phyloP scores from a whole-genome alignment of 352 stramenopile genomes.

The Phytopythium boreale region DNA sequence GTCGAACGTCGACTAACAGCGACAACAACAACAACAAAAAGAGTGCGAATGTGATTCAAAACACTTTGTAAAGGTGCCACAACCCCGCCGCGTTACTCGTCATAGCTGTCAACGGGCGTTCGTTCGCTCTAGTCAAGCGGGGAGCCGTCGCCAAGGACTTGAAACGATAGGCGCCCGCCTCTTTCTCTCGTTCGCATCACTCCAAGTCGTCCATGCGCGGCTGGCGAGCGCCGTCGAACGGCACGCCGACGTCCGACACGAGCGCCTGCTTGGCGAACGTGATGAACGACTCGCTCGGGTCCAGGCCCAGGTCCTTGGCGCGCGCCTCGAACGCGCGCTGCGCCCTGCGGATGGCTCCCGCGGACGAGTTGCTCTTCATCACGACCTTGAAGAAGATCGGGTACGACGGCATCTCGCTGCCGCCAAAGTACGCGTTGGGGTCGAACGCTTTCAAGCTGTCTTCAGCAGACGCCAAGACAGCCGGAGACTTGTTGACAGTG shows the following conservation, averaged over 20 bases:
- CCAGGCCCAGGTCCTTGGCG: conserved; percentile 3
- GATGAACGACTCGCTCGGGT: conserved; percentile 11
- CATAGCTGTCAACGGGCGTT: too few species aligned
- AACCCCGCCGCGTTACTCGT: too few species aligned
- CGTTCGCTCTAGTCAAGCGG: too few species aligned
- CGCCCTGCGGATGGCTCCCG: conserved; percentile 6
- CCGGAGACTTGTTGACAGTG: neutral
- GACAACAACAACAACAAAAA: neutral
- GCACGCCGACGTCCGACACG: neutral
- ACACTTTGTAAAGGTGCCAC: too few species aligned
- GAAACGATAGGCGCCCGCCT: neutral
- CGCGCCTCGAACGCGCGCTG: conserved; percentile 10
- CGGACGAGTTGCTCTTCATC: conserved; percentile 5
- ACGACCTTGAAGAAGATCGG: conserved; percentile 2
- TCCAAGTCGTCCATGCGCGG: conserved; percentile 1
- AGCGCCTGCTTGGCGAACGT: conserved; percentile 11
- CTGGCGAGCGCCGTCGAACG: conserved; percentile 1
- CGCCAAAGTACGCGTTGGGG: conserved; percentile 5
- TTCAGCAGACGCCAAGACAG: neutral
- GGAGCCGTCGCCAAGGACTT: too few species aligned
- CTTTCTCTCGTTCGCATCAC: too few species aligned
- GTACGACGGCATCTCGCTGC: conserved; percentile 1
- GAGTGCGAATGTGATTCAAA: too few species aligned
- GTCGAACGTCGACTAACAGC: too few species aligned
- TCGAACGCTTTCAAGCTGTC: neutral